A percentile compares a stretch with the other conserved stretches of the same genome.
Evolutionary conservation across 495 filamentous ascomycete genomes (phyloP).

Genomic region (Apiosordaria backusii): DNA sequence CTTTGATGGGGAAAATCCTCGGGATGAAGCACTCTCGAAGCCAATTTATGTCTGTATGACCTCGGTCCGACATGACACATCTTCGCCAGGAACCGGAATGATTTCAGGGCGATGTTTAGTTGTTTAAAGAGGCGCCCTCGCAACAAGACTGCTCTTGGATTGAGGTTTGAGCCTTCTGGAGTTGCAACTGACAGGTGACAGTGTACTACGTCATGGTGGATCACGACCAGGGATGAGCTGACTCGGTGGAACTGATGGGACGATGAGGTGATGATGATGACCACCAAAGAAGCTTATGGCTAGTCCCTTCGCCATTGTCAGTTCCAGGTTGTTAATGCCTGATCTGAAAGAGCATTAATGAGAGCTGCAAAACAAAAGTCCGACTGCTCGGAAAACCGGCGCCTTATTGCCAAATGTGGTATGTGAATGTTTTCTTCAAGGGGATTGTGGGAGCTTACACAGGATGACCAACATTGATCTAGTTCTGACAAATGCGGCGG

Average conservation of each 20-base stretch:
- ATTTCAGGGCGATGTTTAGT: not conserved
- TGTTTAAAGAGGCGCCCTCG: not conserved
- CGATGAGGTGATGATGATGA: not conserved
- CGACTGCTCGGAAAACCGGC: not conserved
- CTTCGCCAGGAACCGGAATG: not conserved
- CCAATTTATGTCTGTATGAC: not conserved
- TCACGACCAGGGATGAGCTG: not conserved
- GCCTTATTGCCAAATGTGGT: too few species aligned
- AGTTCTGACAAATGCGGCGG: not conserved
- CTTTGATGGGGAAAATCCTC: not conserved
- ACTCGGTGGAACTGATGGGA: not conserved
- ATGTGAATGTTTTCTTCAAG: not conserved
- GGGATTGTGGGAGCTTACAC: not conserved
- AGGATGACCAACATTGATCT: not conserved
- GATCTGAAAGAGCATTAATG: not conserved
- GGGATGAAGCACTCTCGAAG: not conserved
- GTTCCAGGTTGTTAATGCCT: too few species aligned
- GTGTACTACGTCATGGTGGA: not conserved
- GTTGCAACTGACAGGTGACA: not conserved
- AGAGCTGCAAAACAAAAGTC: not conserved
- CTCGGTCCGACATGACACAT: slow-evolving; percentile 5
- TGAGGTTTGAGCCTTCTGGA: not conserved
- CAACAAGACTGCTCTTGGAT: not conserved
- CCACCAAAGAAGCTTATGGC: not conserved
- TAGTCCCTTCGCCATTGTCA: not conserved